Base-by-base conservation (phyloP, 441 rosid genomes). In the Gossypium trilobum region DNA sequence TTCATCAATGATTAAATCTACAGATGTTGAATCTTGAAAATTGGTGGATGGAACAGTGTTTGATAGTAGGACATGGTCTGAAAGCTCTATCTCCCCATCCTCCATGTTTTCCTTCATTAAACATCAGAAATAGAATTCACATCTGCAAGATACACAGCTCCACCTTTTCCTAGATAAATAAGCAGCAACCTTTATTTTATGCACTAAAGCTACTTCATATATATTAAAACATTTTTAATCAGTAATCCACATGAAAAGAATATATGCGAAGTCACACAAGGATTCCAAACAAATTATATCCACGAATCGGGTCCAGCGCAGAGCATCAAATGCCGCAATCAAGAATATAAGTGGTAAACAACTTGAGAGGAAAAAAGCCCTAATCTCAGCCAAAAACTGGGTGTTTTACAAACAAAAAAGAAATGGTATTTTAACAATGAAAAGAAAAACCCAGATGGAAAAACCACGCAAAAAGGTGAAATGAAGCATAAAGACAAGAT, bases 51-150 rank as follows among this genome's bases (percentile, higher is more conserved):
- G 69, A 61, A 58, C 78, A 1, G 69, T 70, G 19, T 79, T 75
- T 20, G 68, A 51, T 4, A 72, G 33, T 58, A 71, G 61, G 51
- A 70, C 73, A 52, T 57, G 79, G 51, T 80, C 81, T 14, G 82
- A 81, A 75, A 76, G 74, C 80, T 82, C 83, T 10, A 75, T 74
- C 64, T 83, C 88, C 36, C 84, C 87, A 71, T 79, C 80, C 60
- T 78, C 84, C 83, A 77, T 80, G 68, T 48, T 75, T 31, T 52
- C 64, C 50, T 61, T 62, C 74, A 74, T 62, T 10, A 56, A 57
- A 46, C 20, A 16, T 19, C 72, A 52, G 29, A 66, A 8, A 36
- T 39, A 25, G 31, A 70, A 60, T 25, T 54, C 55, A 25, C 56
- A 73, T 25, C 78, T 58, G 72, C 73, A 36, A 60, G 5, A 74